Evolutionary conservation across 2,329 filamentous ascomycete species (phyloP).

Genomic region (Microsporum ferrugineum): DNA sequence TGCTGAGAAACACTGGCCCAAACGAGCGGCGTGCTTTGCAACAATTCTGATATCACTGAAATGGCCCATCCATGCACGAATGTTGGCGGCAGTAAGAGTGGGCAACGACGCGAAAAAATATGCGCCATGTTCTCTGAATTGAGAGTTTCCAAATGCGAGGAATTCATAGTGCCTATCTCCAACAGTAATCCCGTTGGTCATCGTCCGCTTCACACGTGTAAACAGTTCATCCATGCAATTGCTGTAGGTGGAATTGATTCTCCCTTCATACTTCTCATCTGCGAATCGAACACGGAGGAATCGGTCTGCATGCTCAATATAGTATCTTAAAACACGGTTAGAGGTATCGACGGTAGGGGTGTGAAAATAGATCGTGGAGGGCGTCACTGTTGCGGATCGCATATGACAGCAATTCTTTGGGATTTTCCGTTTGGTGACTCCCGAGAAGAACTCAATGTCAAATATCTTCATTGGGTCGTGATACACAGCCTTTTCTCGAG

Average conservation of each 20-base stretch:
- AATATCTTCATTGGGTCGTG: constrained; percentile 67
- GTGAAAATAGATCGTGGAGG: constrained; percentile 66
- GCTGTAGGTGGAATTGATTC: constrained; percentile 47
- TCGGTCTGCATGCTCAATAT: constrained; percentile 55
- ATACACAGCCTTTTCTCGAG: constrained; percentile 50
- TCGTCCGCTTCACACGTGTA: constrained; percentile 56
- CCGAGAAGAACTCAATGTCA: constrained; percentile 35
- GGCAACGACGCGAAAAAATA: constrained; percentile 78
- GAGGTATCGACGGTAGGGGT: constrained; percentile 74
- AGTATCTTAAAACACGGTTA: constrained; percentile 73
- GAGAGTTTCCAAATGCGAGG: constrained; percentile 88
- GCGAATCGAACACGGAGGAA: constrained; percentile 86
- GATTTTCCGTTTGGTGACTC: constrained; percentile 42
- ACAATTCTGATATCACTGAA: constrained; percentile 70
- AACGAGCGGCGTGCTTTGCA: constrained; percentile 78
- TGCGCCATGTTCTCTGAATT: constrained; percentile 80
- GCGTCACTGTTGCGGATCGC: constrained; percentile 68
- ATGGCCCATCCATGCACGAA: constrained; percentile 75
- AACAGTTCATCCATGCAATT: constrained; percentile 58
- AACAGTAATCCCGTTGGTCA: constrained; percentile 69
- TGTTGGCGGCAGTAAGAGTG: constrained; percentile 57
- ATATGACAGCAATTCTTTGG: constrained; percentile 64
- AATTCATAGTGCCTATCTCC: constrained; percentile 78
- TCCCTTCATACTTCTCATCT: constrained; percentile 59
- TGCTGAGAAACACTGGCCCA: constrained; percentile 94